These are phyloP conservation scores for Scutellaria baicalensis DNA, from an alignment of 257 asterid species.

Conservation along the genomic window DNA sequence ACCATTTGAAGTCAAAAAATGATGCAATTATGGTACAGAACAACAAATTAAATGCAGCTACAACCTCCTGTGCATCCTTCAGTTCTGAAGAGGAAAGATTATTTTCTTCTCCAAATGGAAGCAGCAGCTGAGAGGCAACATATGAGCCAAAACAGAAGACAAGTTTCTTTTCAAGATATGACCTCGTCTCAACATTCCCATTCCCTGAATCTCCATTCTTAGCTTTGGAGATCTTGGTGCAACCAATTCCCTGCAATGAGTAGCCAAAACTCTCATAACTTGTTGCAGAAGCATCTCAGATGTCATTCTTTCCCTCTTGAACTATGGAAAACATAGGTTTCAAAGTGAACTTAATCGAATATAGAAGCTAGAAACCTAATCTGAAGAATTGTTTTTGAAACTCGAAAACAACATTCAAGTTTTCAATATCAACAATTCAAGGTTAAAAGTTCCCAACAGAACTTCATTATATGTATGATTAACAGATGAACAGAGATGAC, in stretches of 20 bases:
- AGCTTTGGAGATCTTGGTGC: slow-evolving; percentile 82
- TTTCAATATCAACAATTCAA: neutral
- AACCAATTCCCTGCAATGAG: slow-evolving; percentile 81
- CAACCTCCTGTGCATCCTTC: slow-evolving; percentile 90
- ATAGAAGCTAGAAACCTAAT: neutral
- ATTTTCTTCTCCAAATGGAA: slow-evolving; percentile 95
- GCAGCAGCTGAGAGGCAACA: slow-evolving; percentile 79
- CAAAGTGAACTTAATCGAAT: neutral
- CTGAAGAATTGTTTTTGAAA: slow-evolving; percentile 6
- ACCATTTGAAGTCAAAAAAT: slow-evolving; percentile 14
- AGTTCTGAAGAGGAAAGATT: slow-evolving; percentile 74
- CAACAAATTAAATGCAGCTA: slow-evolving; percentile 11
- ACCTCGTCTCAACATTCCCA: slow-evolving; percentile 85
- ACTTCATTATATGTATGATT: neutral
- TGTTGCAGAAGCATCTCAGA: neutral
- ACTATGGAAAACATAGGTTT: neutral
- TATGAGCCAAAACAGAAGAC: slow-evolving; percentile 94
- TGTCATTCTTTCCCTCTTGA: neutral
- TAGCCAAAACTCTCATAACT: slow-evolving; percentile 4
- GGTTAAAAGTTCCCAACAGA: no score
- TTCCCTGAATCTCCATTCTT: slow-evolving; percentile 48
- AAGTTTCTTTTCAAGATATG: slow-evolving; percentile 86
- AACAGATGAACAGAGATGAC: neutral
- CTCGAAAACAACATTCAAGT: neutral
- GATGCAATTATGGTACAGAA: slow-evolving; percentile 1